phyloP scores from a whole-genome alignment of 371 early-diverging fungal species.

The Capniomyces stellatus region DNA sequence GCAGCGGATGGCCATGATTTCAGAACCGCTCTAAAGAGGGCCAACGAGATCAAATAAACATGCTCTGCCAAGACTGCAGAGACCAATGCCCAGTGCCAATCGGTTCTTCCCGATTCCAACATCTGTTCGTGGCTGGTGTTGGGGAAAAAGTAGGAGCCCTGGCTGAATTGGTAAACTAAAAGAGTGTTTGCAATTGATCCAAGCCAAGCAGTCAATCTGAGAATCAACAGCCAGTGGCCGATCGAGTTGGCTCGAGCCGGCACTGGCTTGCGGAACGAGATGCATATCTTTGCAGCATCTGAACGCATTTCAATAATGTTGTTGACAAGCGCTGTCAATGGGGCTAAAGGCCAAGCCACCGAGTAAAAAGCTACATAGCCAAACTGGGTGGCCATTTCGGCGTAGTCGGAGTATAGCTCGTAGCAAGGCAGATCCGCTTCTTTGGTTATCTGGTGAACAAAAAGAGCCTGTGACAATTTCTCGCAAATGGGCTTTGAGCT shows the following conservation, averaged over 20 bases:
- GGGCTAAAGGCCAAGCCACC: slow-evolving; percentile 63
- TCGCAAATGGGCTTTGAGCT: slow-evolving; percentile 17
- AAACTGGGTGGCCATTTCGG: slow-evolving; percentile 83
- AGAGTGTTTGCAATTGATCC: slow-evolving; percentile 57
- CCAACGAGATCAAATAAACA: slow-evolving; percentile 16
- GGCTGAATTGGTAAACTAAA: slow-evolving; percentile 43
- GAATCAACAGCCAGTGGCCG: slow-evolving; percentile 66
- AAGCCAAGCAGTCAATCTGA: slow-evolving; percentile 46
- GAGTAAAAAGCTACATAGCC: slow-evolving; percentile 78
- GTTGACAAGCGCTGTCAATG: slow-evolving; percentile 58
- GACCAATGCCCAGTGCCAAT: slow-evolving; percentile 14
- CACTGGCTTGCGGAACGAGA: slow-evolving; percentile 53
- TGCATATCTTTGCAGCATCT: slow-evolving; percentile 73
- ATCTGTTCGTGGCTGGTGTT: slow-evolving; percentile 10
- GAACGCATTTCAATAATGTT: slow-evolving; percentile 76
- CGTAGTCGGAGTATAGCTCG: slow-evolving; percentile 70
- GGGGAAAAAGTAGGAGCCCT: slow-evolving; percentile 8
- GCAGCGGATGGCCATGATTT: slow-evolving; percentile 21
- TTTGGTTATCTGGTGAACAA: slow-evolving; percentile 16
- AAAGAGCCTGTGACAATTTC: slow-evolving; percentile 10
- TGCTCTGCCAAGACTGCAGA: slow-evolving; percentile 25
- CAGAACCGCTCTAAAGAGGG: slow-evolving; percentile 12
- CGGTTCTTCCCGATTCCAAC: slow-evolving; percentile 18
- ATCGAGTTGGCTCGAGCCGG: slow-evolving; percentile 62
- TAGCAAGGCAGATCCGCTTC: slow-evolving; percentile 49